These are phyloP conservation scores for Trametes gibbosa DNA, from an alignment of 768 basidiomycete genomes.

Conservation along the genomic window DNA sequence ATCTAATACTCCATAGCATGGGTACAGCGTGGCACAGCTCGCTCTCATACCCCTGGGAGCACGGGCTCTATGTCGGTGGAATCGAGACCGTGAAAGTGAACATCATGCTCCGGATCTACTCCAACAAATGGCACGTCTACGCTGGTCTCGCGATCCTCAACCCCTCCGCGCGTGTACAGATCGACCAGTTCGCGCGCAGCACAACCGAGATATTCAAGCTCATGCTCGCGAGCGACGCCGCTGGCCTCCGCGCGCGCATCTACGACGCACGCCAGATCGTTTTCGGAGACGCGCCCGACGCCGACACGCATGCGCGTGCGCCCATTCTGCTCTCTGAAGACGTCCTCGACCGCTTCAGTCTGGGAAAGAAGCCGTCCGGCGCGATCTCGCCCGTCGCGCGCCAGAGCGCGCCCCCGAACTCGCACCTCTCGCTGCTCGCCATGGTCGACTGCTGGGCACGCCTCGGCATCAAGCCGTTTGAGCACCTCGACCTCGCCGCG, in stretches of 20 bases:
- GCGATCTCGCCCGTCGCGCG: constrained; percentile 2
- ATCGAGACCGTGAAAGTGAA: constrained; percentile 99
- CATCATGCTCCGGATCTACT: constrained; percentile 92
- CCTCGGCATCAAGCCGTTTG: constrained; percentile 83
- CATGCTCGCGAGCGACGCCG: constrained; percentile 68
- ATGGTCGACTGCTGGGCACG: constrained; percentile 99
- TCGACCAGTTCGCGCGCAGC: constrained; percentile 85
- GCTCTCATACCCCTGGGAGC: constrained; percentile 89
- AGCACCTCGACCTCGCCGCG: constrained; percentile 88
- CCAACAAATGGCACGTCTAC: constrained; percentile 98
- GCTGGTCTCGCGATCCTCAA: constrained; percentile 98
- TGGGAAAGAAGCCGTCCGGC: constrained; percentile 45
- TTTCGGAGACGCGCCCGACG: constrained; percentile 46
- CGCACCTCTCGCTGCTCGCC: constrained; percentile 89
- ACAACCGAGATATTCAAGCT: constrained; percentile 92
- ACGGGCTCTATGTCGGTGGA: constrained; percentile 91
- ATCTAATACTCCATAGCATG: constrained; percentile 59
- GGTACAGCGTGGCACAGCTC: constrained; percentile 91
- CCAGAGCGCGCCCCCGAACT: constrained; percentile 53
- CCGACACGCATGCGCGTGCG: constrained; percentile 32
- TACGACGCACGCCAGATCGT: constrained; percentile 73
- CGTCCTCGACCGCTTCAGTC: constrained; percentile 85
- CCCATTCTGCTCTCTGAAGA: constrained; percentile 84
- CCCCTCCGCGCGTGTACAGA: constrained; percentile 83
- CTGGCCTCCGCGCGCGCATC: constrained; percentile 64